Evolutionary conservation across 805 yeast species (phyloP).

Genomic region (Candida boleticola): DNA sequence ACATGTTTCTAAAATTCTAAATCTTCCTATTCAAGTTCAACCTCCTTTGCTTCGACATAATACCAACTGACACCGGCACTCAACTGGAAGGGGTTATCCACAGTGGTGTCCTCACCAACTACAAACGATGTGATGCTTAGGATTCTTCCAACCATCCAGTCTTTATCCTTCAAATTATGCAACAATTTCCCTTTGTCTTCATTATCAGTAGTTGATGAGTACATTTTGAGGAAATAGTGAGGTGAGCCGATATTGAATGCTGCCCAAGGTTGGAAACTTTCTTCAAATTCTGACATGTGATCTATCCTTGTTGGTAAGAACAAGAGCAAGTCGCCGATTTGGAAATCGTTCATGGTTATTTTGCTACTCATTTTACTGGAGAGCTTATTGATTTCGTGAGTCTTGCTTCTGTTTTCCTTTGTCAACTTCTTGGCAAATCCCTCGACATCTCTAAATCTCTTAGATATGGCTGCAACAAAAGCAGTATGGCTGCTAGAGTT

Average conservation of each 20-base stretch:
- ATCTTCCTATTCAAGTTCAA: conserved; percentile 8
- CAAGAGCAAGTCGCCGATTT: conserved; percentile 72
- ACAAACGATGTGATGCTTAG: conserved; percentile 50
- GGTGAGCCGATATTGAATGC: conserved; percentile 90
- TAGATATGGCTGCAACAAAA: conserved; percentile 43
- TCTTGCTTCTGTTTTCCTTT: conserved; percentile 59
- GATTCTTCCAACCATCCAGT: conserved; percentile 82
- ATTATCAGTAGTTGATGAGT: conserved; percentile 14
- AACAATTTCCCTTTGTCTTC: conserved; percentile 7
- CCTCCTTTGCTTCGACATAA: conserved; percentile 54
- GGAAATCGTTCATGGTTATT: conserved; percentile 67
- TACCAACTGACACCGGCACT: conserved; percentile 65
- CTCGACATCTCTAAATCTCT: conserved; percentile 87
- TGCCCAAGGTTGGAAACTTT: conserved; percentile 71
- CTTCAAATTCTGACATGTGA: conserved; percentile 16
- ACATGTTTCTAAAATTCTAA: not conserved
- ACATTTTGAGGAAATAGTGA: conserved; percentile 67
- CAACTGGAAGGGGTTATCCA: conserved; percentile 65
- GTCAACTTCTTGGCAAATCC: conserved; percentile 81
- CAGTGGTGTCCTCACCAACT: conserved; percentile 45
- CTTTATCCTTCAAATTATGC: conserved; percentile 42
- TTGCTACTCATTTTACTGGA: conserved; percentile 42
- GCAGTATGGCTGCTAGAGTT: not conserved
- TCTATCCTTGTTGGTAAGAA: conserved; percentile 76
- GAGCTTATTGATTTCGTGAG: conserved; percentile 44